Evolutionary conservation across 257 asterid genomes (phyloP), one percentile per base, ranked within the genome.

Genomic region (Ehretia macrophylla): DNA sequence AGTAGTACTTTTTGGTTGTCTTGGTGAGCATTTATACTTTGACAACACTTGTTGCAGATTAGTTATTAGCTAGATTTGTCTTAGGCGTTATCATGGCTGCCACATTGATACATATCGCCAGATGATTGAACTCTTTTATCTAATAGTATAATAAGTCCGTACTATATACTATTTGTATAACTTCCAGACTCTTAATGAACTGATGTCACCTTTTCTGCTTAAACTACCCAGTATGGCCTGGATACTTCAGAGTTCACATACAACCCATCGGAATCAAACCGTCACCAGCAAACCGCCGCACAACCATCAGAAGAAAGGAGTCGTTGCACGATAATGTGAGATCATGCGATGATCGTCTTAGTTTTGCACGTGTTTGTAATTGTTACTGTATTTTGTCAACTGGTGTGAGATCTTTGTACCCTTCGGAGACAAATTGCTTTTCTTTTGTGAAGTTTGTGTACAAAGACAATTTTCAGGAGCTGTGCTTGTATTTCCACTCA

Each of bases 231-330:
- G 99, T 93, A 89, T 42, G 99, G 99, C 50, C 92, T 89, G 56
- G 99, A 93, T 69, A 93, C 99, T 59, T 75, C 97, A 2, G 97
- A 93, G 80, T 93, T 89, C 60, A 86, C 99, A 8, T 86, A 89
- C 94, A 85, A 86, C 69, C 98, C 98, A 3, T 79, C 95, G 0
- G 98, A 83, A 67, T 67, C 98, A 0, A 84, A 81, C 74, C 74
- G 98, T 81, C 6, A 82, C 66, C 96, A 56, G 60, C 95, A 79
- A 78, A 68, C 79, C 59, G 63, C 95, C 1, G 46, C 76, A 38
- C 97, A 75, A 47, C 92, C 87, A 21, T 18, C 85, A 0, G 99
- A 89, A 84, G 95, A 83, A 77, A 71, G 70, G 68, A 48, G 87
- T 46, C 72, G 97, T 37, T 93, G 99, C 79, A 69, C 76, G 76